A percentile compares a stretch with the other conserved stretches of the same genome.
These are phyloP conservation scores for Mycotypha africana DNA, from an alignment of 371 early-diverging fungal species.

Conservation along the genomic window DNA sequence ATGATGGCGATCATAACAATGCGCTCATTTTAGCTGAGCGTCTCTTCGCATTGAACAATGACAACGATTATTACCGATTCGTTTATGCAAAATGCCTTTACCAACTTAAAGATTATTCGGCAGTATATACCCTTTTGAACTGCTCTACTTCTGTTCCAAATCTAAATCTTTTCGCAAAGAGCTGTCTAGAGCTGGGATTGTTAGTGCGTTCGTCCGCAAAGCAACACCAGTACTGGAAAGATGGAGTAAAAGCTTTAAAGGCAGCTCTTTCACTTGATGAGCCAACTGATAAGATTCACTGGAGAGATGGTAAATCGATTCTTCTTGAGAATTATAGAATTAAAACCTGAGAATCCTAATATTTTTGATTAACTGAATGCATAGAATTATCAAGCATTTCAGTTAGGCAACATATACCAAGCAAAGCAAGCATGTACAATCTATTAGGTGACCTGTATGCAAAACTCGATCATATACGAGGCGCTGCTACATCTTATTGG, in stretches of 20 bases:
- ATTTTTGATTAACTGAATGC: no score
- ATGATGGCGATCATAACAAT: slow-evolving; percentile 36
- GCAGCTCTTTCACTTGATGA: slow-evolving; percentile 6
- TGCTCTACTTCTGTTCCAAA: slow-evolving; percentile 20
- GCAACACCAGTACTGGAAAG: slow-evolving; percentile 34
- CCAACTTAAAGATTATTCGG: slow-evolving; percentile 29
- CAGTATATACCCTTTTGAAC: slow-evolving; percentile 25
- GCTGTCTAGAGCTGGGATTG: slow-evolving; percentile 42
- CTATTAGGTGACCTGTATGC: slow-evolving; percentile 36
- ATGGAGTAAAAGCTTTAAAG: slow-evolving; percentile 37
- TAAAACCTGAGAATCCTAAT: not conserved
- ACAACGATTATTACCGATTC: slow-evolving; percentile 28
- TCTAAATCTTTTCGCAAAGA: slow-evolving; percentile 36
- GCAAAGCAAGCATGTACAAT: slow-evolving; percentile 20
- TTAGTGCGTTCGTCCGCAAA: slow-evolving; percentile 32
- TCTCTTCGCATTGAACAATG: slow-evolving; percentile 36
- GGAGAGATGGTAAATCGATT: slow-evolving; percentile 40
- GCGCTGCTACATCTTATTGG: slow-evolving; percentile 15
- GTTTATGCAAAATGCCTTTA: slow-evolving; percentile 39
- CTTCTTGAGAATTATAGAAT: not conserved
- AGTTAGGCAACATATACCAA: slow-evolving; percentile 26
- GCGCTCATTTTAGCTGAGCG: slow-evolving; percentile 44
- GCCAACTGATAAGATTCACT: slow-evolving; percentile 11
- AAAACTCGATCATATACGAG: slow-evolving; percentile 28
- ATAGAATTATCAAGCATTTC: slow-evolving; percentile 36